Conservation (phyloP, 257 asterid genomes). For the Hygrophila difformis region DNA sequence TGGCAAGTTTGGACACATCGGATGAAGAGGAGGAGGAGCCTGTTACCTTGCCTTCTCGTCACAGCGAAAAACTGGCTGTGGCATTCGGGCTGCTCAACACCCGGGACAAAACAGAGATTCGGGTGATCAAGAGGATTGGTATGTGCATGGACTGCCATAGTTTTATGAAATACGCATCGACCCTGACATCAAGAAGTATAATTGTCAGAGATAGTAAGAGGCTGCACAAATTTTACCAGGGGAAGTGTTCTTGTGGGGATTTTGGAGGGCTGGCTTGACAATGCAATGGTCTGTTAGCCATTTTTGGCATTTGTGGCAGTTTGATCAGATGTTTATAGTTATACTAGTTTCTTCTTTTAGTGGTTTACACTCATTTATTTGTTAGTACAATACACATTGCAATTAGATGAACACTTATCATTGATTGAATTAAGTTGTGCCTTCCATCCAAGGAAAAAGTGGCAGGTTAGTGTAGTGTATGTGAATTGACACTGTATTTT, state of each 20-base stretch:
- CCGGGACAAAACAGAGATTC: constrained; percentile 29
- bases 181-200: constrained; percentile 46
- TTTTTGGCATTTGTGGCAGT: neutral
- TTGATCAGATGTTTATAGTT: too few species aligned
- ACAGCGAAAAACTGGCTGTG: constrained; percentile 81
- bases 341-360: too few species aligned
- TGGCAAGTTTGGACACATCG: constrained; percentile 20
- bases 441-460: too few species aligned
- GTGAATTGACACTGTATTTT: too few species aligned
- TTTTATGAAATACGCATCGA: constrained; percentile 56
- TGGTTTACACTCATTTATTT: too few species aligned
- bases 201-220: constrained; percentile 69
- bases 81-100: constrained; percentile 65
- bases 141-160: constrained; percentile 84
- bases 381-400: too few species aligned
- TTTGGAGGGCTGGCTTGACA: constrained; percentile 48
- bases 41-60: constrained; percentile 27
- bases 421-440: too few species aligned
- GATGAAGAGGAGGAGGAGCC: constrained; percentile 28
- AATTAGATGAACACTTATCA: too few species aligned
- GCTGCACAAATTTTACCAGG: constrained; percentile 61
- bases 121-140: constrained; percentile 62
- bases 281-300: neutral
- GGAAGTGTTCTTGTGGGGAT: constrained; percentile 83
- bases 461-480: too few species aligned